phyloP scores from a whole-genome alignment of 2,329 filamentous ascomycete genomes.

The Trichoderma oligosporum region DNA sequence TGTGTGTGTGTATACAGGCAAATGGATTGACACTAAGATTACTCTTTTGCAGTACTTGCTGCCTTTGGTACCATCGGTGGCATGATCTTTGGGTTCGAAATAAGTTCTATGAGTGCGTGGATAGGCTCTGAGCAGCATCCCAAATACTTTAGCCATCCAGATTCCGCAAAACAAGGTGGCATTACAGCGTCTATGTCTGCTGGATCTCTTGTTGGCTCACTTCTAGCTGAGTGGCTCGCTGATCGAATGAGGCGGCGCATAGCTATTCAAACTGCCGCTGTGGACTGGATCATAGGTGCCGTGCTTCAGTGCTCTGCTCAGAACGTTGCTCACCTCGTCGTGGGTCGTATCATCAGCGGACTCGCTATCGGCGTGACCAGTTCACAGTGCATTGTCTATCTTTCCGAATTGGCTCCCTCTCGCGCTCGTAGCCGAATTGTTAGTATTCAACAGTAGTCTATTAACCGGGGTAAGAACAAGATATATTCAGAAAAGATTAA shows the following conservation, averaged over 20 bases:
- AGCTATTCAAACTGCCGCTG: background rate
- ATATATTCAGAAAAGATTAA: background rate
- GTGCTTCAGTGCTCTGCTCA: conserved; percentile 1
- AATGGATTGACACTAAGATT: background rate
- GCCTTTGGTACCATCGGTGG: conserved; percentile 1
- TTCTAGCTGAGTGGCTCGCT: background rate
- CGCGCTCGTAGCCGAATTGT: background rate
- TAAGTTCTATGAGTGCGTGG: conserved; percentile 4
- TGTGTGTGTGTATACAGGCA: background rate
- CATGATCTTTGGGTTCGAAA: conserved; percentile 13
- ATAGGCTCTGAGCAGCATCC: conserved; percentile 1
- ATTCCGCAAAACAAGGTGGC: background rate
- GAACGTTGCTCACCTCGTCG: background rate
- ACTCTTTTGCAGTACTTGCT: background rate
- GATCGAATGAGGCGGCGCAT: background rate
- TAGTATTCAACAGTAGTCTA: conserved; percentile 4
- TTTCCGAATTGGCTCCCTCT: background rate
- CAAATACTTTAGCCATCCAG: background rate
- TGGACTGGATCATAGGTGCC: background rate
- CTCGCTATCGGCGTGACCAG: background rate
- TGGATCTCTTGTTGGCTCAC: background rate
- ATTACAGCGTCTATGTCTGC: conserved; percentile 3
- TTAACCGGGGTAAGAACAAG: background rate
- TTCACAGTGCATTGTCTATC: conserved; percentile 5
- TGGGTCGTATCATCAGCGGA: background rate